phyloP scores from a whole-genome alignment of 306 rosid species.

The Pueraria montana region DNA sequence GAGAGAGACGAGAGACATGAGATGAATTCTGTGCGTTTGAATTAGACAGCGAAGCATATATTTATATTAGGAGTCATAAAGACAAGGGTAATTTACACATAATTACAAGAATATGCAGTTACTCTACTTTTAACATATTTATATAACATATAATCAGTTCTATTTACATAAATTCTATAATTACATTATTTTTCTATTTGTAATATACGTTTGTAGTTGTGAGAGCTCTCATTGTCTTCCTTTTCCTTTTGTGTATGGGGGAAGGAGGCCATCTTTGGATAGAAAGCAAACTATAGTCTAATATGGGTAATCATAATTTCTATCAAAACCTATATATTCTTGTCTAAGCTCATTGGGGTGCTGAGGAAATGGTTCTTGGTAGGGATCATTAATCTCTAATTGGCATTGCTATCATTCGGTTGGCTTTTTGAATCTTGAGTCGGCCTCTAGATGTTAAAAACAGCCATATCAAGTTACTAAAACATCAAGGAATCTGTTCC shows the following conservation, averaged over 20 bases:
- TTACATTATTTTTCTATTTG: no score
- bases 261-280: neutral
- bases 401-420: neutral
- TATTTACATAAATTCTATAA: neutral
- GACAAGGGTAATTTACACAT: neutral
- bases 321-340: neutral
- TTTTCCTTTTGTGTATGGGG: neutral
- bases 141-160: neutral
- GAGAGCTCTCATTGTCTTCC: neutral
- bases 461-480: neutral
- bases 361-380: slow-evolving; percentile 17
- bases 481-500: no score
- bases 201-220: no score
- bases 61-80: neutral
- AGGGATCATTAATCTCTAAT: neutral
- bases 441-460: neutral
- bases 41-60: neutral
- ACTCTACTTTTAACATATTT: neutral
- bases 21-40: neutral
- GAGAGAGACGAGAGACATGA: neutral
- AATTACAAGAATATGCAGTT: neutral
- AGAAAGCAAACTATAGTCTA: slow-evolving; percentile 1
- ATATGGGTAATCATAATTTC: neutral
- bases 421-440: neutral
- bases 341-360: neutral